phyloP scores from a whole-genome alignment of 2,329 filamentous ascomycete species.

The Clarireedia monteithiana region DNA sequence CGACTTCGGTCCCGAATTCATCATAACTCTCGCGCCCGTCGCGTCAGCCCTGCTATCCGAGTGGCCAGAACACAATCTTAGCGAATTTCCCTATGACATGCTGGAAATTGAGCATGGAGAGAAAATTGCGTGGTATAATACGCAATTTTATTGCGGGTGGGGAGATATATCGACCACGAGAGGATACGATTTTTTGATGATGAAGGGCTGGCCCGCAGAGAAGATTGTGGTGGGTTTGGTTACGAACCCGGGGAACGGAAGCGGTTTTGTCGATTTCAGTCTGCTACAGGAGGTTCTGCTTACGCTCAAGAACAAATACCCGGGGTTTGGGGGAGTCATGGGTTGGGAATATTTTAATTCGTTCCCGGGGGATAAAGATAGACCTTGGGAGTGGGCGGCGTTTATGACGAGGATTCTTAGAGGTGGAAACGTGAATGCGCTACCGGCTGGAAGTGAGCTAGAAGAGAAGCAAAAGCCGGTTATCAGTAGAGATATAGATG shows the following conservation, averaged over 20 bases:
- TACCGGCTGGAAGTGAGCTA: not conserved
- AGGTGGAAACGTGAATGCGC: not conserved
- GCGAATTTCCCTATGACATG: constrained; percentile 72
- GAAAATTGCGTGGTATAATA: constrained; percentile 78
- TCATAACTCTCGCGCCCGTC: constrained; percentile 77
- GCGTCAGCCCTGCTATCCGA: constrained; percentile 60
- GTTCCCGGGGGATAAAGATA: constrained; percentile 50
- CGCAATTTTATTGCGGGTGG: constrained; percentile 92
- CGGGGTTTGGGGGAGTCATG: constrained; percentile 77
- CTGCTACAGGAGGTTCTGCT: constrained; percentile 49
- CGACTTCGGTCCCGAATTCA: constrained; percentile 63
- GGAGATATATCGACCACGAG: constrained; percentile 23
- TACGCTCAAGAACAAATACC: constrained; percentile 50
- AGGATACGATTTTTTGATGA: constrained; percentile 45
- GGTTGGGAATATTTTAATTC: constrained; percentile 95
- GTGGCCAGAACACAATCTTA: constrained; percentile 57
- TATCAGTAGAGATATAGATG: constrained; percentile 1
- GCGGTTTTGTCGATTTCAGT: constrained; percentile 54
- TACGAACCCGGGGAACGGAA: constrained; percentile 70
- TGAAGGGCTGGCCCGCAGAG: constrained; percentile 61
- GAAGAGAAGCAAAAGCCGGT: not conserved
- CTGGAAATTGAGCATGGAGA: constrained; percentile 60
- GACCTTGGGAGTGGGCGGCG: constrained; percentile 73
- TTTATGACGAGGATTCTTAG: constrained; percentile 40
- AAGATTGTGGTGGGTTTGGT: constrained; percentile 76